Percentiles rank a stretch among this genome's conserved stretches.
Evolutionary conservation across 176 grass and related monocot genomes (phyloP).

Genomic region (Oryza officinalis): DNA sequence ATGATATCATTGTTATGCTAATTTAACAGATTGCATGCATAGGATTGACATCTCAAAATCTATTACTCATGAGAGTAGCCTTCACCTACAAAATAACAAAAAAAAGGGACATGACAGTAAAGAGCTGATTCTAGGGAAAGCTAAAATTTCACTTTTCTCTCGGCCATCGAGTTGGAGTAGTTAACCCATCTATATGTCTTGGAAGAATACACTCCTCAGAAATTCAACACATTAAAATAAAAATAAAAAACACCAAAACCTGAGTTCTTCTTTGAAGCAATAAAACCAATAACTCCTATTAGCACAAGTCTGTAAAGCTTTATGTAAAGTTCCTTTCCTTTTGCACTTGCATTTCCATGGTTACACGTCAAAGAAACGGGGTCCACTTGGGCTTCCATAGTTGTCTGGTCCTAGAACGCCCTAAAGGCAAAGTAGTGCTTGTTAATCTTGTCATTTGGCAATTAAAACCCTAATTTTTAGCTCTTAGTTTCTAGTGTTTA

Average conservation of each 20-base stretch:
- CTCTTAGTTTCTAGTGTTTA: slow-evolving; percentile 28
- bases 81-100: neutral
- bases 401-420: slow-evolving; percentile 44
- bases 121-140: slow-evolving; percentile 6
- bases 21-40: neutral
- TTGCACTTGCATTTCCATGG: slow-evolving; percentile 19
- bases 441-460: slow-evolving; percentile 29
- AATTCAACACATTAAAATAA: neutral
- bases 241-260: neutral
- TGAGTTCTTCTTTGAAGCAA: neutral
- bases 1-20: neutral
- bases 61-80: neutral
- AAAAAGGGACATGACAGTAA: neutral
- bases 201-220: neutral
- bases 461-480: slow-evolving; percentile 31
- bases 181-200: neutral
- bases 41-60: neutral
- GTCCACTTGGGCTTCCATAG: slow-evolving; percentile 32
- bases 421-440: slow-evolving; percentile 26
- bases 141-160: neutral
- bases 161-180: neutral
- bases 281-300: neutral
- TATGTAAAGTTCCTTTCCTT: slow-evolving; percentile 27
- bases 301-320: neutral
- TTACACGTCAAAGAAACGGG: slow-evolving; percentile 28